Evolutionary conservation across 108 stramenopile species (phyloP), one percentile per base, ranked within the genome.

Genomic region (Cyclotella sp.): DNA sequence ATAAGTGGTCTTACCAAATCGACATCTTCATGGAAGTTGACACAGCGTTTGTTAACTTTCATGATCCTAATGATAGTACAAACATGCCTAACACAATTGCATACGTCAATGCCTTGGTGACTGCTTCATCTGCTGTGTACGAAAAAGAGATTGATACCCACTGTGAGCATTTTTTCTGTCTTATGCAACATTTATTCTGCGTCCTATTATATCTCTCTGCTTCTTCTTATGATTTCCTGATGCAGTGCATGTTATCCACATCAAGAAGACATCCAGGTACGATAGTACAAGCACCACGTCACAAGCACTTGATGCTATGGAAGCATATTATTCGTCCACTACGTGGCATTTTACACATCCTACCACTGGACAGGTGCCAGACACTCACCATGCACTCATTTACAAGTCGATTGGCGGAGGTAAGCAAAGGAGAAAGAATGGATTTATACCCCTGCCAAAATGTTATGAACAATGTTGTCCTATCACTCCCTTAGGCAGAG

Each of bases 61-160:
- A 66, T 40, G 65, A 40, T 16, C 21, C 39, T 22, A 28, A 53
- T 18, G 11, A 52, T 24, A 34, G 6, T 53, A 9, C 52, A 3
- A 16, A 16, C 24, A 63, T 42, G 39, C 19, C 24, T 4, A 59
- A 59, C 28, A 29, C 58, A 4, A 18, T 70, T 22, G 22, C 30
- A 24, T 72, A 72, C 21, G 47, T 72, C 15, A 51, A 72, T 27
- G 46, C 59, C 12, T 41, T 72, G 55, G 41, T 60, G 4, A 60
- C 70, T 58, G 55, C 58, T n/a, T 27, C 30, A 43, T 60, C 55
- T 9, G 39, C 59, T 3, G 39, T 72, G 42, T 72, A 72, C 22
- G 70, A 72, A 22, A 16, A 41, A 45, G 70, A 72, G 47, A 39
- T 72, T 29, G 70, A 72, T 59, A 72, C 70, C 24, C 70, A 72